These are phyloP conservation scores for Eruca vesicaria DNA, from an alignment of 441 rosid genomes.

Conservation along the genomic window DNA sequence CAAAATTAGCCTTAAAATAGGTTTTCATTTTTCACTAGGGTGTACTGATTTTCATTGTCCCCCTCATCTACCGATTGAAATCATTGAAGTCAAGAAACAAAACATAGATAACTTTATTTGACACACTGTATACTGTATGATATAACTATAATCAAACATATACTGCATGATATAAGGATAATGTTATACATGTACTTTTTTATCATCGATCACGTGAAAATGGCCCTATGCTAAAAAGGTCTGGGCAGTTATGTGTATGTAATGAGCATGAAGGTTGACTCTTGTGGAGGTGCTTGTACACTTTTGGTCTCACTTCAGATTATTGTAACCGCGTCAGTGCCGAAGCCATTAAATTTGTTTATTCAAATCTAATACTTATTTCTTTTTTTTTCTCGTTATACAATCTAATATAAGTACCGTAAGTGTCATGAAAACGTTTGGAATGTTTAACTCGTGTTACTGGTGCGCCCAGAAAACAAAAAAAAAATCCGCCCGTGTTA, in stretches of 20 bases:
- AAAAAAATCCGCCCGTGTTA: background rate
- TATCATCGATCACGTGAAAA: slow-evolving; percentile 13
- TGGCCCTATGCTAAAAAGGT: slow-evolving; percentile 13
- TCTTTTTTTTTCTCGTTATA: background rate
- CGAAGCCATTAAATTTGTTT: background rate
- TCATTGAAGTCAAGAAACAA: background rate
- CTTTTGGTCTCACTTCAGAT: slow-evolving; percentile 2
- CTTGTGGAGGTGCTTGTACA: slow-evolving; percentile 13
- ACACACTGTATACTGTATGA: no score
- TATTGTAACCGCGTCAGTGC: slow-evolving; percentile 15
- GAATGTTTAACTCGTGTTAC: background rate
- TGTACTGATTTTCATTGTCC: background rate
- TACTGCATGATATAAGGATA: background rate
- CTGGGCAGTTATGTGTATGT: background rate
- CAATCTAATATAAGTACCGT: background rate
- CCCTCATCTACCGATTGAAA: background rate
- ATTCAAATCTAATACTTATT: background rate
- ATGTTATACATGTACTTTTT: background rate
- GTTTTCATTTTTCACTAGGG: background rate
- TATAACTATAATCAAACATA: background rate
- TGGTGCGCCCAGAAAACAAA: background rate
- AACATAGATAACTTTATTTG: background rate
- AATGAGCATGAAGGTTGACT: slow-evolving; percentile 28
- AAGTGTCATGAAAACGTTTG: background rate
- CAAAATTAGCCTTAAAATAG: background rate